Conservation (phyloP, 1,284 basidiomycete species). For the Heterobasidion parviporum region DNA sequence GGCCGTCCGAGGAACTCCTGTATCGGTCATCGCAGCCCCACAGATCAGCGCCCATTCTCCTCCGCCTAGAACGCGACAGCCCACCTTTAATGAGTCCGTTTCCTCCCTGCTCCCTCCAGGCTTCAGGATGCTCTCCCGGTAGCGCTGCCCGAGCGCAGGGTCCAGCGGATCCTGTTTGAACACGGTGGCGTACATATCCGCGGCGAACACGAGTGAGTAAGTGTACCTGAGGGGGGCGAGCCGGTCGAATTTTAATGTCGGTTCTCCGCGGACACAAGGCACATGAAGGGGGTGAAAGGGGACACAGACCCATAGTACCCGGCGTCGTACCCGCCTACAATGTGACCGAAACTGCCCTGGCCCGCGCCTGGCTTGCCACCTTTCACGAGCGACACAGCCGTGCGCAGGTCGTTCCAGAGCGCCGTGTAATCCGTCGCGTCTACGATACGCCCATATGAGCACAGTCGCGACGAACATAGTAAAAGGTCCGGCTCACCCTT, state of each 20-base stretch:
- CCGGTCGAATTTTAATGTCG: background rate
- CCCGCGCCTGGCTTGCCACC: constrained; percentile 54
- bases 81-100: constrained; percentile 45
- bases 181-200: constrained; percentile 76
- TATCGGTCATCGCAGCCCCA: too few species aligned
- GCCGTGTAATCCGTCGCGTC: constrained; percentile 60
- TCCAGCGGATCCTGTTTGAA: constrained; percentile 73
- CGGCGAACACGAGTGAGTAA: constrained; percentile 68
- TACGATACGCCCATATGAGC: constrained; percentile 16
- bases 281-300: too few species aligned
- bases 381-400: constrained; percentile 61
- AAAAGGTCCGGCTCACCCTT: constrained; percentile 33
- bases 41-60: too few species aligned
- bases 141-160: constrained; percentile 43
- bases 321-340: constrained; percentile 70
- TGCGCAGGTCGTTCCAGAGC: constrained; percentile 66
- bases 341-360: constrained; percentile 64
- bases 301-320: constrained; percentile 64
- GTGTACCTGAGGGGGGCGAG: constrained; percentile 36
- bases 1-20: constrained; percentile 69
- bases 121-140: constrained; percentile 45
- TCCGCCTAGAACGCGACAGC: background rate
- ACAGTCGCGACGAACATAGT: background rate
- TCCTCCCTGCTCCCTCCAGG: constrained; percentile 55
- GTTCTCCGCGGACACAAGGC: background rate